Base-by-base conservation (phyloP, 2,329 filamentous ascomycete species). In the Waltergamsia citrina region DNA sequence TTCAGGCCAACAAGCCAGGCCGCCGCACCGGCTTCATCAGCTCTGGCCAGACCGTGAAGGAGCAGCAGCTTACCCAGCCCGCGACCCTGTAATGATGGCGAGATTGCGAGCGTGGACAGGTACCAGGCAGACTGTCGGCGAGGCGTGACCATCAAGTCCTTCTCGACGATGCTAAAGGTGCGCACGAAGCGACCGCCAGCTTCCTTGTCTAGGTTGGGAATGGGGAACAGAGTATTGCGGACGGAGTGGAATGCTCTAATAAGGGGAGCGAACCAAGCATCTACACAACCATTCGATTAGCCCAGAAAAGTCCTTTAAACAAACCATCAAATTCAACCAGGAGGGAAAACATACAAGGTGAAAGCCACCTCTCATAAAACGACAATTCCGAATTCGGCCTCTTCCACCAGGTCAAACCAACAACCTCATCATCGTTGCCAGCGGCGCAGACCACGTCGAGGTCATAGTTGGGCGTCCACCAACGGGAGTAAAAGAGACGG, bases 381-480 rank as follows among this genome's bases (percentile, higher is more conserved):
- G 45, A 37, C 5, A 54, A 22, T n/a, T 46, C 43, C 7, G 36
- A 37, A 3, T 24, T 27, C 3, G 54, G 53, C 16, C 44, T 44
- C 37, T 54, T 49, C 52, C 56, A 57, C 50, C 53, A 60, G 6
- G 52, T 38, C 27, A 59, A 54, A 2, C 43, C 57, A 6, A 52
- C 50, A 5, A 51, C 17, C 9, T 26, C 43, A 17, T 41, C 38
- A 3, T 39, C 34, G n/a, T 25, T 33, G 12, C 33, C 33, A 4
- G 45, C 37, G 18, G 39, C 43, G 29, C 49, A 45, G 6, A 51
- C 32, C 28, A 52, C 43, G 14, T 47, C 46, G 14, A 60, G 46
- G 29, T 42, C 23, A 32, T 50, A 59, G 15, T 54, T 50, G 4
- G 45, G 40, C 2, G 48, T 47, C 56, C 56, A 60, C 38, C 48